Evolutionary conservation across 805 yeast genomes (phyloP).

Genomic region (Spathaspora girioi): DNA sequence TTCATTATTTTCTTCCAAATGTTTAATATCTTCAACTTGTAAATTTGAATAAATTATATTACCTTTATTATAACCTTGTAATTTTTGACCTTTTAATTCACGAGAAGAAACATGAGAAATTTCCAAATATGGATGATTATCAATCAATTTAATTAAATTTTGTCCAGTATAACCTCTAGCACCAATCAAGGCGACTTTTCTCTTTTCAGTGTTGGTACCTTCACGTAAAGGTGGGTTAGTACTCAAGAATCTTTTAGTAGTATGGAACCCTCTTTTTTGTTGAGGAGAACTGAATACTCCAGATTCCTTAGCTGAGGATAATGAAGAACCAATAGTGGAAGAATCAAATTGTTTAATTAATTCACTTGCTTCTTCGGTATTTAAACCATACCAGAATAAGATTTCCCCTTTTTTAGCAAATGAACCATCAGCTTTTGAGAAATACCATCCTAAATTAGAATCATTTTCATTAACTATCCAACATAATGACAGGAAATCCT

Average conservation of each 20-base stretch:
- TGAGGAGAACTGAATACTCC: conserved; percentile 46
- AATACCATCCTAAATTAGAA: conserved; percentile 87
- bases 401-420: conserved; percentile 85
- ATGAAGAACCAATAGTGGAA: conserved; percentile 29
- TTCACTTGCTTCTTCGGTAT: conserved; percentile 56
- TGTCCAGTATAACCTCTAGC: conserved; percentile 98
- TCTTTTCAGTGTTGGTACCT: conserved; percentile 57
- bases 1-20: conserved; percentile 68
- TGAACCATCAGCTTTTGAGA: conserved; percentile 91
- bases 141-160: conserved; percentile 81
- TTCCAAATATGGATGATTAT: conserved; percentile 84
- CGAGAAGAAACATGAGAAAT: conserved; percentile 93
- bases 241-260: conserved; percentile 20
- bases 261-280: conserved; percentile 51
- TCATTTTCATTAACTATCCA: conserved; percentile 93
- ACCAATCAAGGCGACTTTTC: conserved; percentile 90
- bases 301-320: conserved; percentile 37
- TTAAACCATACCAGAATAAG: conserved; percentile 92
- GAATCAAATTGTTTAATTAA: conserved; percentile 53
- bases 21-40: conserved; percentile 79
- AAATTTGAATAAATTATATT: conserved; percentile 80
- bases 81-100: conserved; percentile 82
- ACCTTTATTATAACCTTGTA: conserved; percentile 82
- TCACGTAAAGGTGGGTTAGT: conserved; percentile 65
- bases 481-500: conserved; percentile 68